Percentiles rank a stretch among this genome's conserved stretches.
These are phyloP conservation scores for Fistulifera pelliculosa DNA, from an alignment of 108 stramenopile species.

Conservation along the genomic window DNA sequence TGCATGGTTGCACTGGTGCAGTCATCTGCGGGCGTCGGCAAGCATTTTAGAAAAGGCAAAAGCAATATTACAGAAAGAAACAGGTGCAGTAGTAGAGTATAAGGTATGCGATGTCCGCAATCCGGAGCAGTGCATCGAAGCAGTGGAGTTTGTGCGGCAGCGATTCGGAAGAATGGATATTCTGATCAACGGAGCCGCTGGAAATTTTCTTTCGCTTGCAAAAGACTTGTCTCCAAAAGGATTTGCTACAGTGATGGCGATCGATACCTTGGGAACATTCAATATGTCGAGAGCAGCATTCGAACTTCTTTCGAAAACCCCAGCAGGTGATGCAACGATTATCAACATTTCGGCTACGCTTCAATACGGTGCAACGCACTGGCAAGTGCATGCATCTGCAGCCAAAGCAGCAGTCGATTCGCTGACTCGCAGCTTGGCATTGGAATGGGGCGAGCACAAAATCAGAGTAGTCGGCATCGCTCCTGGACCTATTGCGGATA, in stretches of 20 bases:
- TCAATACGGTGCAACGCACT: constrained; percentile 22
- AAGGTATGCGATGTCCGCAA: constrained; percentile 74
- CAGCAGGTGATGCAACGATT: constrained; percentile 38
- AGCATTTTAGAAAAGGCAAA: constrained; percentile 59
- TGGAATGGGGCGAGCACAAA: constrained; percentile 87
- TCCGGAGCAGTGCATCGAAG: constrained; percentile 42
- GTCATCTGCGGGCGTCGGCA: constrained; percentile 76
- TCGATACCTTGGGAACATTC: constrained; percentile 86
- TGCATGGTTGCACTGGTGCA: constrained; percentile 61
- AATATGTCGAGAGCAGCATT: constrained; percentile 86
- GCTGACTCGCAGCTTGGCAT: constrained; percentile 79
- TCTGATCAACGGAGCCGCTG: constrained; percentile 85
- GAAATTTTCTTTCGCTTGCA: constrained; percentile 87
- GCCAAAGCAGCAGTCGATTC: constrained; percentile 91
- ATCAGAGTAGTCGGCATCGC: constrained; percentile 90
- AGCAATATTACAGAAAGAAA: constrained; percentile 19
- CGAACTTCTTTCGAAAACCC: constrained; percentile 36
- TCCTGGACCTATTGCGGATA: constrained; percentile 88
- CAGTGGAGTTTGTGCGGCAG: constrained; percentile 39
- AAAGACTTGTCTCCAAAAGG: constrained; percentile 79
- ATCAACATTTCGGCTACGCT: constrained; percentile 86
- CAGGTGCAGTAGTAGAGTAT: constrained; percentile 10
- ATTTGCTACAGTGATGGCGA: constrained; percentile 89
- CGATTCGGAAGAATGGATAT: constrained; percentile 71
- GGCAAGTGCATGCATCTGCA: constrained; percentile 89